Evolutionary conservation across 1,284 basidiomycete genomes (phyloP).

Genomic region (Afroboletus lepidellus): DNA sequence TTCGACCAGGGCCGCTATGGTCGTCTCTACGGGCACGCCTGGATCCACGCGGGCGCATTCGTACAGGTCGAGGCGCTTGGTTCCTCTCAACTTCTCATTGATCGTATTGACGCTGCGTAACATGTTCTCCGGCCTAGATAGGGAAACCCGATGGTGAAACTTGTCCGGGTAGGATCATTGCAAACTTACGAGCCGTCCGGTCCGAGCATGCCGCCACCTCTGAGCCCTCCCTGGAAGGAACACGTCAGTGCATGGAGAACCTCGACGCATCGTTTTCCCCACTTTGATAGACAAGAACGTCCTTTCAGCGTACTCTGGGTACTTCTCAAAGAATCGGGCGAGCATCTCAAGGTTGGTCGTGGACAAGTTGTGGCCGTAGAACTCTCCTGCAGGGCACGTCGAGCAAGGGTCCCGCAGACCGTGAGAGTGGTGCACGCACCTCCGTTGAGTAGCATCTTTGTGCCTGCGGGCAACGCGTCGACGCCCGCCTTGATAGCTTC

Average conservation of each 20-base stretch:
- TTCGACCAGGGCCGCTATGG: slow-evolving; percentile 32
- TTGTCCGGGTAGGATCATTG: too few species aligned
- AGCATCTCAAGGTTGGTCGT: slow-evolving; percentile 43
- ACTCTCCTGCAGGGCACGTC: slow-evolving; percentile 23
- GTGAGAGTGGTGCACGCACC: slow-evolving; percentile 31
- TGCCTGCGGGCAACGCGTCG: slow-evolving; percentile 45
- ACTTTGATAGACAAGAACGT: slow-evolving; percentile 46
- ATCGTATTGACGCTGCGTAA: slow-evolving; percentile 40
- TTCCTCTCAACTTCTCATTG: slow-evolving; percentile 43
- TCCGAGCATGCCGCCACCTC: neutral
- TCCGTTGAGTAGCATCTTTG: slow-evolving; percentile 50
- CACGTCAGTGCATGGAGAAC: neutral
- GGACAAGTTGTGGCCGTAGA: slow-evolving; percentile 32
- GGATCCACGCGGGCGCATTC: slow-evolving; percentile 41
- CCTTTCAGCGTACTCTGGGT: slow-evolving; percentile 52
- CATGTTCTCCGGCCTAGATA: slow-evolving; percentile 35
- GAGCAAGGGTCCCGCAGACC: neutral
- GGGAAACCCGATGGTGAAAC: too few species aligned
- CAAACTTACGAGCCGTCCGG: slow-evolving; percentile 8
- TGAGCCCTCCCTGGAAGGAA: slow-evolving; percentile 9
- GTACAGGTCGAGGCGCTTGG: slow-evolving; percentile 50
- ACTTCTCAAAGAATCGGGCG: slow-evolving; percentile 45
- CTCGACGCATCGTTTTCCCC: neutral
- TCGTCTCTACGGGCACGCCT: slow-evolving; percentile 37
- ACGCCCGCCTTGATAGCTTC: slow-evolving; percentile 64